Conservation (phyloP, 768 basidiomycete genomes). For the Kwoniella europaea region DNA sequence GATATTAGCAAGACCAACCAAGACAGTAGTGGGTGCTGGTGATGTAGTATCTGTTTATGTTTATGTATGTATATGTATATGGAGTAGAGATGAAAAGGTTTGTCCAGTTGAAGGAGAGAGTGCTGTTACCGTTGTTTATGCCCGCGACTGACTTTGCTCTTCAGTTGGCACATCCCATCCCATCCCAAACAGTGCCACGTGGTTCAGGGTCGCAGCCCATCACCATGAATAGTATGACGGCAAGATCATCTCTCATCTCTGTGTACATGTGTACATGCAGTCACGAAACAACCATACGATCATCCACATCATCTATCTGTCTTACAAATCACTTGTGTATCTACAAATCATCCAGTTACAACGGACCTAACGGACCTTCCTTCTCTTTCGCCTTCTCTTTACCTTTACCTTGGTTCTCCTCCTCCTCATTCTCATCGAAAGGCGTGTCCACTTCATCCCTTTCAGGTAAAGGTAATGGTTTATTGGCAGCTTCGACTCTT, state of each 20-base stretch:
- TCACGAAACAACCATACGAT: too few relatives aligned
- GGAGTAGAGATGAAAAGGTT: neutral
- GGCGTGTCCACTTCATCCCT: conserved; percentile 20
- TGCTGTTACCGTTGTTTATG: conserved; percentile 2
- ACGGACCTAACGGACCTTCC: conserved; percentile 26
- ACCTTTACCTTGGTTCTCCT: conserved; percentile 27
- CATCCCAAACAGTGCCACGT: conserved; percentile 1
- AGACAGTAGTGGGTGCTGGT: neutral
- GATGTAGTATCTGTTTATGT: neutral
- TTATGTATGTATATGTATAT: neutral
- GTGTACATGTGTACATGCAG: conserved; percentile 4
- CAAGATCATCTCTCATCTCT: neutral
- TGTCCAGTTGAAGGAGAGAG: conserved; percentile 4
- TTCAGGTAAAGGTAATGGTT: conserved; percentile 48
- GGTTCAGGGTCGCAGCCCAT: neutral
- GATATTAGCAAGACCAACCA: too few relatives aligned
- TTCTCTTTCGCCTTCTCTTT: conserved; percentile 26
- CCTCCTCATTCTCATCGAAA: conserved; percentile 5
- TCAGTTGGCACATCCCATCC: neutral
- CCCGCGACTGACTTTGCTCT: conserved; percentile 7
- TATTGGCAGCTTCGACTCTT: conserved; percentile 45
- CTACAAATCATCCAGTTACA: conserved; percentile 1
- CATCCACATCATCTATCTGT: neutral
- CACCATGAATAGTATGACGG: neutral
- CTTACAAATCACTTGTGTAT: neutral